Conservation (phyloP, 208 protist species). For the Trypanosoma cruzi region DNA sequence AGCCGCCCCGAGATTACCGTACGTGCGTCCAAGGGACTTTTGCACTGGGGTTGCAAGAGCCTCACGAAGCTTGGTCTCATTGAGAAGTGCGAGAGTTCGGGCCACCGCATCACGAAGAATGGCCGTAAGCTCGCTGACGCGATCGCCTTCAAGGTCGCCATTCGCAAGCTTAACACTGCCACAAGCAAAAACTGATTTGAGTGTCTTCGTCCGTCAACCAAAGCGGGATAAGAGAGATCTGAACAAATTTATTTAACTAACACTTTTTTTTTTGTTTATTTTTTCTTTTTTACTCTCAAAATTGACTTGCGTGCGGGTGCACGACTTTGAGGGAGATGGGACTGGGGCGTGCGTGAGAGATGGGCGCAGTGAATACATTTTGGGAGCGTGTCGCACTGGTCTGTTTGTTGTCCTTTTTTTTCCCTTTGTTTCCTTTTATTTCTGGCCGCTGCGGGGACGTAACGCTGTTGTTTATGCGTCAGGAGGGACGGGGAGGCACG, state of each 20-base stretch:
- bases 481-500: too few relatives aligned
- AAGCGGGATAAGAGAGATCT: neutral
- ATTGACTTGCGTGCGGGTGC: neutral
- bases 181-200: neutral
- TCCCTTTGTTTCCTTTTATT: neutral
- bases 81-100: conserved; percentile 77
- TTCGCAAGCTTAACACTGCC: conserved; percentile 25
- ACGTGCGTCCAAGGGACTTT: conserved; percentile 79
- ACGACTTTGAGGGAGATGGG: neutral
- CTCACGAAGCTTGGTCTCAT: conserved; percentile 94
- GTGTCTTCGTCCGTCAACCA: neutral
- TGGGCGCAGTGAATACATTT: too few relatives aligned
- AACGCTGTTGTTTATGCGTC: neutral
- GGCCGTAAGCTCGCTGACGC: conserved; percentile 96
- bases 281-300: conserved; percentile 12
- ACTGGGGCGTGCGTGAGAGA: too few relatives aligned
- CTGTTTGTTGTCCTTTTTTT: too few relatives aligned
- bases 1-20: conserved; percentile 91
- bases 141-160: conserved; percentile 92
- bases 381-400: too few relatives aligned
- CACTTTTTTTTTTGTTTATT: conserved; percentile 33
- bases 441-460: conserved; percentile 10
- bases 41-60: conserved; percentile 95
- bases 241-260: conserved; percentile 12
- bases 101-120: conserved; percentile 92